Base-by-base conservation (phyloP, 495 filamentous ascomycete genomes). In the Neurospora sp. region DNA sequence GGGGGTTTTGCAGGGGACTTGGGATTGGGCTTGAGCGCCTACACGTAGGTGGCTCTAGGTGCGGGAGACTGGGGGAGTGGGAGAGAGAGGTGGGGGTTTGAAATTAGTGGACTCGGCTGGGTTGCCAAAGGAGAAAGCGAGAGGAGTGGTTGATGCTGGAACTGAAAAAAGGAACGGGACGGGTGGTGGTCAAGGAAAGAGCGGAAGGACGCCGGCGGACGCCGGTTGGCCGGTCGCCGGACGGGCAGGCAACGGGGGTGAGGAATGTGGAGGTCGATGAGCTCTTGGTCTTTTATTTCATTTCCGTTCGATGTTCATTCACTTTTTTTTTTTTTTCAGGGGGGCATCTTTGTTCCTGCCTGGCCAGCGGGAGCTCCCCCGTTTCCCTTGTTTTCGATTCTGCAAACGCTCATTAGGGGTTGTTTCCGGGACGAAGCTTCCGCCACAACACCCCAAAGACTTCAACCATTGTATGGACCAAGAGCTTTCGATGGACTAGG, bases 271-370 rank as follows among this genome's bases (percentile, higher is more conserved):
- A 21, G 43, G 17, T 24, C 13, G 45, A 0, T 54, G 24, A 62
- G 54, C 24, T 62, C 54, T 62, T 62, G 28, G 24, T 62, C 54
- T 62, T 62, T 62, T 62, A 6, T 34, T 62, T 34, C 54, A 31
- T 17, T 62, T 62, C 54, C 6, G 5, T 62, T 31, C 24, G 7
- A 3, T 62, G 54, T 62, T 15, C 5, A 3, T 8, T 28, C 24
- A 11, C 5, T 5, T 28, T 31, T 34, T 4, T 34, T 62, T 21
- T 6, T 28, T 54, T 13, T 7, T 11, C 19, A 19, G n/a, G 45
- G 9, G 45, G 45, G n/a, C 3, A 24, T 54, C 11, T 54, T 21
- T 28, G 45, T 54, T 54, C 28, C 4, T 4, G 54, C 54, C 28
- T 62, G 54, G 54, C 54, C 54, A 62, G 54, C 6, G 15, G 15